Conservation (phyloP, 805 yeast species). For the Starmerella khaoyaiensis region DNA sequence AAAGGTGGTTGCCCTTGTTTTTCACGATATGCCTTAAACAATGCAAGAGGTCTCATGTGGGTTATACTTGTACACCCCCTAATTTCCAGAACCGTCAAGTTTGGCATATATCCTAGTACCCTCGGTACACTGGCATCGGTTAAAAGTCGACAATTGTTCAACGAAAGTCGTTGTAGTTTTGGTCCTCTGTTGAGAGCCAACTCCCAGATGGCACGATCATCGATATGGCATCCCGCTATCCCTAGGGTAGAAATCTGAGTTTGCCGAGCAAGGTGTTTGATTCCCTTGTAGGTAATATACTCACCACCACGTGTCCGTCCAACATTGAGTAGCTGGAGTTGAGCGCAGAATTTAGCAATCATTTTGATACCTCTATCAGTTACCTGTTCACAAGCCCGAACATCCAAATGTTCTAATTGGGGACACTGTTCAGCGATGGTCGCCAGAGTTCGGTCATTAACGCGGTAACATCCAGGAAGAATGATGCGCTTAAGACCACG, state of each 20-base stretch:
- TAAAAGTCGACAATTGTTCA: conserved; percentile 55
- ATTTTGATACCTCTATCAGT: conserved; percentile 63
- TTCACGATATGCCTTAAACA: conserved; percentile 39
- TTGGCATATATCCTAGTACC: conserved; percentile 40
- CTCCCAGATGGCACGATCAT: conserved; percentile 73
- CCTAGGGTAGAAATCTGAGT: conserved; percentile 62
- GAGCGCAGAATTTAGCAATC: conserved; percentile 48
- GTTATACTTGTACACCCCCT: conserved; percentile 47
- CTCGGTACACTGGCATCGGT: conserved; percentile 49
- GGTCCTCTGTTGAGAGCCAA: conserved; percentile 44
- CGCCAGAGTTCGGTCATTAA: conserved; percentile 48
- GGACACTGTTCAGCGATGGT: conserved; percentile 44
- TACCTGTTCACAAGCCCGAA: conserved; percentile 71
- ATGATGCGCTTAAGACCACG: conserved; percentile 35
- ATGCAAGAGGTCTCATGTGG: conserved; percentile 51
- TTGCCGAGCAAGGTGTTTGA: conserved; percentile 43
- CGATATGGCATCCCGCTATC: conserved; percentile 72
- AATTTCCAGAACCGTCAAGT: conserved; percentile 62
- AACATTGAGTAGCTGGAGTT: conserved; percentile 50
- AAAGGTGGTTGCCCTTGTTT: conserved; percentile 37
- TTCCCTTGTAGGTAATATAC: conserved; percentile 55
- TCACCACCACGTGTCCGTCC: conserved; percentile 66
- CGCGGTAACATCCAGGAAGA: conserved; percentile 56
- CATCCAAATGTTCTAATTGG: conserved; percentile 49
- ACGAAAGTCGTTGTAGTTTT: conserved; percentile 49